These are phyloP conservation scores for Taiozyma sp. DNA, from an alignment of 1,139 yeast species.

Conservation along the genomic window DNA sequence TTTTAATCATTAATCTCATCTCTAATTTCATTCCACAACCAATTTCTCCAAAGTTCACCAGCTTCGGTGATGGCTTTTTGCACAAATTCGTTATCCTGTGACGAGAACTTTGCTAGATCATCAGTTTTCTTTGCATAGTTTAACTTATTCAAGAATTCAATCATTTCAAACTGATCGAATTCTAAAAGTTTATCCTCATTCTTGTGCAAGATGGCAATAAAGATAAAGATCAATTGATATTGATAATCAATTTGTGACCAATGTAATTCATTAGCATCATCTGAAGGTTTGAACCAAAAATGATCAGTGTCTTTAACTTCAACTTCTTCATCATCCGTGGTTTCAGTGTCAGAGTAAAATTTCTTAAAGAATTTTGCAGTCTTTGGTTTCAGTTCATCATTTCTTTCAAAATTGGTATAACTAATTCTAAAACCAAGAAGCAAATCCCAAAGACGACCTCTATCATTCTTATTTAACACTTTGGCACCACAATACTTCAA, in stretches of 20 bases:
- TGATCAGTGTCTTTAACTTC: conserved; percentile 17
- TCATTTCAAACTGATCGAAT: conserved; percentile 83
- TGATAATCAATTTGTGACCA: conserved; percentile 73
- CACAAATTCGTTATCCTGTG: conserved; percentile 37
- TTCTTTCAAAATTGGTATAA: conserved; percentile 11
- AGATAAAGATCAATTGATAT: conserved; percentile 68
- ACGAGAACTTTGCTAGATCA: background rate
- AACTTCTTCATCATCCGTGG: conserved; percentile 11
- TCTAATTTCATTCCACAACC: conserved; percentile 70
- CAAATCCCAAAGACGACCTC: conserved; percentile 89
- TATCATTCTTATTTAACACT: conserved; percentile 73
- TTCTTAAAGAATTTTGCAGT: conserved; percentile 29
- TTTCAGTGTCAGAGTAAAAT: conserved; percentile 26
- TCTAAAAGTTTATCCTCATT: conserved; percentile 76
- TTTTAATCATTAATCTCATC: conserved; percentile 30
- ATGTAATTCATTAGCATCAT: conserved; percentile 14
- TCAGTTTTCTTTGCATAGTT: conserved; percentile 4
- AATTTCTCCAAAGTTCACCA: conserved; percentile 84
- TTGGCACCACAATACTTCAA: conserved; percentile 87
- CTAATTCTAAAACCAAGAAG: conserved; percentile 72
- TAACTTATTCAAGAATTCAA: conserved; percentile 64
- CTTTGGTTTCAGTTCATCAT: conserved; percentile 20
- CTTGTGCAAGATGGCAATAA: conserved; percentile 74
- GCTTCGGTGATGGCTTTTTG: conserved; percentile 72
- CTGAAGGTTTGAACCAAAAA: conserved; percentile 21